Conservation (phyloP, 441 rosid genomes). For the Mallotus repandus region DNA sequence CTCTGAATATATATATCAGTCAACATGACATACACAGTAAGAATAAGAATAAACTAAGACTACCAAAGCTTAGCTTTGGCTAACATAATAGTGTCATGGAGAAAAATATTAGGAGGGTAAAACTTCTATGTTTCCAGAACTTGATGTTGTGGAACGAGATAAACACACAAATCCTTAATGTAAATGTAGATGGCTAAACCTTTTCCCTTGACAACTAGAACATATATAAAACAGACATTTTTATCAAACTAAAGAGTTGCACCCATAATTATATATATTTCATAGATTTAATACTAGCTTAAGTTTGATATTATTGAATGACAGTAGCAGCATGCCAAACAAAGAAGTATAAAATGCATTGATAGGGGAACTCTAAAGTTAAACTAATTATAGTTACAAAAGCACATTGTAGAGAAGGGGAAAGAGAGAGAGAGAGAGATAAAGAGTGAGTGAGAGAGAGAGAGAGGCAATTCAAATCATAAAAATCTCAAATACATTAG, state of each 20-base stretch:
- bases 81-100: no score
- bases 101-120: constrained; percentile 11
- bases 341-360: not conserved
- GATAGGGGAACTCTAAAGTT: not conserved
- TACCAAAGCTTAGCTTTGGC: no score
- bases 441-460: no score
- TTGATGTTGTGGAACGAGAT: no score
- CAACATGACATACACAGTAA: no score
- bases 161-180: no score
- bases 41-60: no score
- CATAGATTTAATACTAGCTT: not conserved
- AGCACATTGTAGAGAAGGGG: accelerated
- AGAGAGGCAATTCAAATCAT: no score
- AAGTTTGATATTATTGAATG: not conserved
- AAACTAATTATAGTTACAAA: not conserved
- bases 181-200: not conserved
- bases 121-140: not conserved
- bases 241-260: not conserved
- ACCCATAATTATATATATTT: not conserved
- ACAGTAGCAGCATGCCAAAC: not conserved
- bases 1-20: no score
- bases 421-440: no score
- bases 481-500: no score
- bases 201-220: not conserved
- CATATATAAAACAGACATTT: not conserved